phyloP scores from a whole-genome alignment of 2,329 filamentous ascomycete genomes.

The Chalara sp. region DNA sequence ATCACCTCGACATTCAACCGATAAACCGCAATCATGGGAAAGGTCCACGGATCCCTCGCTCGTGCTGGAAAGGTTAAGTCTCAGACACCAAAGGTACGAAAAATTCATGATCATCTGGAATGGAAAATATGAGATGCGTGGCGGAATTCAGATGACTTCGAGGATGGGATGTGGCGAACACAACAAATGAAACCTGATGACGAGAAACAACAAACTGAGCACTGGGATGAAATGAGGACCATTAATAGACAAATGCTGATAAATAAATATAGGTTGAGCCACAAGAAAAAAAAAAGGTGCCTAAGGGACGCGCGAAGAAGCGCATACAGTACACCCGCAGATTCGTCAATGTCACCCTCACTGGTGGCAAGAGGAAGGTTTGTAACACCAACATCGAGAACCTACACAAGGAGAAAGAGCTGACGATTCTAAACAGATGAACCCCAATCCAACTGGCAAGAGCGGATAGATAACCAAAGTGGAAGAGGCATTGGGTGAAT shows the following conservation, averaged over 20 bases:
- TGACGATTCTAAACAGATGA: slow-evolving; percentile 52
- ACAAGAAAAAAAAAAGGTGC: slow-evolving; percentile 93
- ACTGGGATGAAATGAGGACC: too few relatives aligned
- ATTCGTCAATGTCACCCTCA: slow-evolving; percentile 97
- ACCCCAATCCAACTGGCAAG: slow-evolving; percentile 65
- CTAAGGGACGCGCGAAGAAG: slow-evolving; percentile 98
- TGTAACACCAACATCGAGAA: not conserved
- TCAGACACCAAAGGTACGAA: slow-evolving; percentile 81
- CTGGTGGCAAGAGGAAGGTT: slow-evolving; percentile 97
- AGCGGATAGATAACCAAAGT: slow-evolving; percentile 10
- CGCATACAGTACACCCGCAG: slow-evolving; percentile 92
- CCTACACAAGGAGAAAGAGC: slow-evolving; percentile 6
- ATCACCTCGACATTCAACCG: slow-evolving; percentile 15
- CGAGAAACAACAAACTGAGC: too few relatives aligned
- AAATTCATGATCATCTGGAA: slow-evolving; percentile 12
- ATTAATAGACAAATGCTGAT: slow-evolving; percentile 16
- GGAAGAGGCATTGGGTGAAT: slow-evolving; percentile 12
- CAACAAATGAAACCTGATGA: not conserved
- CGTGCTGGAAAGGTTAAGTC: slow-evolving; percentile 98
- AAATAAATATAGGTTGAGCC: slow-evolving; percentile 62
- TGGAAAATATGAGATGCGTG: not conserved
- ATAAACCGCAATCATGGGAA: slow-evolving; percentile 65
- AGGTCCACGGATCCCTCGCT: slow-evolving; percentile 90
- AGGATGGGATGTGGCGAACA: not conserved
- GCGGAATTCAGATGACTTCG: not conserved